Evolutionary conservation across 345 rosid genomes (phyloP).

Genomic region (Arabidopsis suecica): DNA sequence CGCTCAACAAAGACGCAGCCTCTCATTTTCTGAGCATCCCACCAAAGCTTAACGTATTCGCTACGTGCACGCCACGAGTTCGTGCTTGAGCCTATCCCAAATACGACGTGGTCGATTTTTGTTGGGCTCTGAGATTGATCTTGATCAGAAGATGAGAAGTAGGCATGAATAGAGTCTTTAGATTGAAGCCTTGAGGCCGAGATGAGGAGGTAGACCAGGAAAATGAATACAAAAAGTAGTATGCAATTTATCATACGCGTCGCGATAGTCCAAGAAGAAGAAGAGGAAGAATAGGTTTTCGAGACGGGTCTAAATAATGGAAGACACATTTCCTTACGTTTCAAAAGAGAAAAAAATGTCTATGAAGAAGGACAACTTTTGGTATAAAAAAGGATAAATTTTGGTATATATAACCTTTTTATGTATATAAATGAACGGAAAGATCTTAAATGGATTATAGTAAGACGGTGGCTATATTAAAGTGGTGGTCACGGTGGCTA

Average conservation of each 20-base stretch:
- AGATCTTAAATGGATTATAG: background rate
- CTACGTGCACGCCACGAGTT: conserved; percentile 62
- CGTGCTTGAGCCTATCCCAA: conserved; percentile 66
- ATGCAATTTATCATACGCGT: conserved; percentile 48
- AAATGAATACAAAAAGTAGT: conserved; percentile 49
- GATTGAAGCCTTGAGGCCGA: conserved; percentile 52
- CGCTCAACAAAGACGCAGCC: conserved; percentile 73
- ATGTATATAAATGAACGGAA: background rate
- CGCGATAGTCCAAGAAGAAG: conserved; percentile 14
- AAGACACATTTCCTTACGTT: conserved; percentile 48
- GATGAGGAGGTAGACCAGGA: conserved; percentile 53
- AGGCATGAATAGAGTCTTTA: conserved; percentile 39
- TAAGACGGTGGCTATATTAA: conserved; percentile 9
- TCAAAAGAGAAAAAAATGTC: background rate
- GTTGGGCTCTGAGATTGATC: conserved; percentile 46
- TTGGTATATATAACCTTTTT: background rate
- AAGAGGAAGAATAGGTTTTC: conserved; percentile 47
- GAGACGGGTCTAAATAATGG: conserved; percentile 26
- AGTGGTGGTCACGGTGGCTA: conserved; percentile 36
- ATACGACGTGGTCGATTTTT: conserved; percentile 63
- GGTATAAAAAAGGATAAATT: background rate
- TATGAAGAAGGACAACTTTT: background rate
- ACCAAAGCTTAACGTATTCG: conserved; percentile 77
- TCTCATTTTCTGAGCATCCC: conserved; percentile 62
- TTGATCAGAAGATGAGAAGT: conserved; percentile 41